Percentiles rank a stretch among this genome's conserved stretches.
phyloP scores from a whole-genome alignment of 495 filamentous ascomycete genomes.

The Daldinia vernicosa region DNA sequence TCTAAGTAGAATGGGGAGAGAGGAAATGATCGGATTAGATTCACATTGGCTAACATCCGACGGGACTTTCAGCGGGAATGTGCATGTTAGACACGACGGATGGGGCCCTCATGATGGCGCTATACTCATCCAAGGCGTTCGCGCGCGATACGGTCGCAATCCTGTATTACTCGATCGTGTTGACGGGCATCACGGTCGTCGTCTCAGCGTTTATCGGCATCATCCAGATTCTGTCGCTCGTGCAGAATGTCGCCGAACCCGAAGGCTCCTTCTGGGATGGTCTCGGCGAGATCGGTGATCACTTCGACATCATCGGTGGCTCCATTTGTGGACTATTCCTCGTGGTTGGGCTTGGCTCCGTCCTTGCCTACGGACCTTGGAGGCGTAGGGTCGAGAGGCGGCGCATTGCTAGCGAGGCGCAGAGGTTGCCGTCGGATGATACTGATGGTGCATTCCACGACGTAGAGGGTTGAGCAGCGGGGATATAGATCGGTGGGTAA shows the following conservation, averaged over 20 bases:
- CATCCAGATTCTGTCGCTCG: conserved; percentile 82
- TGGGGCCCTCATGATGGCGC: conserved; percentile 92
- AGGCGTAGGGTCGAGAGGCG: conserved; percentile 56
- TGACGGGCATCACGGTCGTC: conserved; percentile 86
- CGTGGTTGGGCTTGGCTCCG: conserved; percentile 74
- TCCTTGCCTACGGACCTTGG: conserved; percentile 81
- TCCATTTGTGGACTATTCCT: conserved; percentile 85
- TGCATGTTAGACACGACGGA: conserved; percentile 90
- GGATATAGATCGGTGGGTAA: neutral
- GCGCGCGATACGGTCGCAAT: conserved; percentile 84
- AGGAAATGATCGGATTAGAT: neutral
- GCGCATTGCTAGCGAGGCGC: neutral
- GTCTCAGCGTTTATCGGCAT: conserved; percentile 87
- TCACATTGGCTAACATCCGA: neutral
- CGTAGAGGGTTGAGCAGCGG: conserved; percentile 9
- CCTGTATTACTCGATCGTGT: conserved; percentile 91
- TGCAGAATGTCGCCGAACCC: conserved; percentile 76
- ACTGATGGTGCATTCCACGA: conserved; percentile 28
- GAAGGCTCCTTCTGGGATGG: conserved; percentile 87
- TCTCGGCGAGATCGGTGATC: conserved; percentile 74
- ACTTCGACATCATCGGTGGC: conserved; percentile 88
- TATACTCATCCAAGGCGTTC: conserved; percentile 82
- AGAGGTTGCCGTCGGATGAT: conserved; percentile 29
- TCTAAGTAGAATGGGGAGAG: too few relatives aligned
- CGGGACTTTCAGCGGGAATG: conserved; percentile 73